Conservation (phyloP, 106 monocot species). For the Cymbidium sinense region DNA sequence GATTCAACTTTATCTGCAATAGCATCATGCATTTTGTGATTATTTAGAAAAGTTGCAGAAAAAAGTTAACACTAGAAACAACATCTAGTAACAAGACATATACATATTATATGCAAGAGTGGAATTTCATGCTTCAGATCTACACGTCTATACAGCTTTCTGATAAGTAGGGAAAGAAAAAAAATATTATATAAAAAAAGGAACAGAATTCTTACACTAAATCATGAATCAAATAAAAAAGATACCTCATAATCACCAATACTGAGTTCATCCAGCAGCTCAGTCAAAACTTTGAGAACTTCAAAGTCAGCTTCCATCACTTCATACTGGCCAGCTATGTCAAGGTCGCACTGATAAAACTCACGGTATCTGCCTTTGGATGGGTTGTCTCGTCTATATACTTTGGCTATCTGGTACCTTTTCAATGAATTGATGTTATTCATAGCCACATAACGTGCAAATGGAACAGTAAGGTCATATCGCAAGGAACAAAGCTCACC, state of each 20-base stretch:
- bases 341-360: conserved; percentile 99
- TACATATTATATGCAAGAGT: no score
- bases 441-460: conserved; percentile 84
- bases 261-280: conserved; percentile 67
- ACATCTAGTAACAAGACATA: neutral
- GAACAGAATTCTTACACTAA: neutral
- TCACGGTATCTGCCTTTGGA: conserved; percentile 96
- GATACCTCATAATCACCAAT: conserved; percentile 89
- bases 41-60: neutral
- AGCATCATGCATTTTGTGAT: neutral
- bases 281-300: conserved; percentile 76
- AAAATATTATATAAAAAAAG: no score
- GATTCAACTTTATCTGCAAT: conserved; percentile 91
- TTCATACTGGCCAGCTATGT: conserved; percentile 89
- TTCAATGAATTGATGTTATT: conserved; percentile 76
- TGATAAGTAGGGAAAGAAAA: no score
- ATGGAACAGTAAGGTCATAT: conserved; percentile 96
- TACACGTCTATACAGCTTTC: no score
- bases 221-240: neutral
- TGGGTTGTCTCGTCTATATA: conserved; percentile 96
- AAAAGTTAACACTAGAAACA: neutral
- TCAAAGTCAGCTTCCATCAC: conserved; percentile 94
- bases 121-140: no score
- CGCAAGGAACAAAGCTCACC: conserved; percentile 93
- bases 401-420: conserved; percentile 96